Percentiles rank a stretch among this genome's conserved stretches.
Evolutionary conservation across 495 filamentous ascomycete genomes (phyloP).

Genomic region (Chaetomium tenue): DNA sequence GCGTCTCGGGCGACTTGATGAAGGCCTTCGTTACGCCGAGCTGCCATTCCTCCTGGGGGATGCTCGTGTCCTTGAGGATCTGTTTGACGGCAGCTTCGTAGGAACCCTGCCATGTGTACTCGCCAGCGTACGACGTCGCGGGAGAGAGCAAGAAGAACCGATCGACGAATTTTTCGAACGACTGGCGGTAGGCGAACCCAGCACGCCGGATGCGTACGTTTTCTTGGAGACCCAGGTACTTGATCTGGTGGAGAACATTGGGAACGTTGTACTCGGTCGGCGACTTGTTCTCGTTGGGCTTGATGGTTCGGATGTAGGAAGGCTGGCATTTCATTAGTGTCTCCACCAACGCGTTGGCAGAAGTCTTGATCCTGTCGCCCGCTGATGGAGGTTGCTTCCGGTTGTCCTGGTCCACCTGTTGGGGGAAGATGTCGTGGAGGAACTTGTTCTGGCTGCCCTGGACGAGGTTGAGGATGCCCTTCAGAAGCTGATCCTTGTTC

Average conservation of each 20-base stretch:
- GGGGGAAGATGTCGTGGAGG: slow-evolving; percentile 81
- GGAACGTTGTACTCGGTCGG: slow-evolving; percentile 83
- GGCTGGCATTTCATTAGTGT: slow-evolving; percentile 97
- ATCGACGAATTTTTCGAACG: slow-evolving; percentile 97
- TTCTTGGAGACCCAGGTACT: slow-evolving; percentile 97
- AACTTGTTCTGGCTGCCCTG: slow-evolving; percentile 80
- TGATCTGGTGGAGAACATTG: slow-evolving; percentile 98
- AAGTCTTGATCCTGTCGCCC: slow-evolving; percentile 94
- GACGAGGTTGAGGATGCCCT: slow-evolving; percentile 87
- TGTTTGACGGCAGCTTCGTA: slow-evolving; percentile 83
- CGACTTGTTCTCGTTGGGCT: slow-evolving; percentile 98
- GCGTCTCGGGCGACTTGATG: slow-evolving; percentile 96
- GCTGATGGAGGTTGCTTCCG: slow-evolving; percentile 91
- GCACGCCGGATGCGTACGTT: slow-evolving; percentile 97
- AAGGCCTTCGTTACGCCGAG: slow-evolving; percentile 97
- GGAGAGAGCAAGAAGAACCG: slow-evolving; percentile 95
- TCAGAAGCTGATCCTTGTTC: slow-evolving; percentile 97
- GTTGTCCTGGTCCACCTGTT: slow-evolving; percentile 94
- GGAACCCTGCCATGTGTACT: slow-evolving; percentile 93
- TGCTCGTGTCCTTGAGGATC: slow-evolving; percentile 93
- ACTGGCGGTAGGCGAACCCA: slow-evolving; percentile 96
- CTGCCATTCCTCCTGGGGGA: slow-evolving; percentile 93
- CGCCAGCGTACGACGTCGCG: slow-evolving; percentile 91
- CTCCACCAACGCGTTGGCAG: slow-evolving; percentile 91
- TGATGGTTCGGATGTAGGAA: slow-evolving; percentile 98